Evolutionary conservation across 805 yeast species (phyloP).

Genomic region (Cyberlindnera mississippiensis): DNA sequence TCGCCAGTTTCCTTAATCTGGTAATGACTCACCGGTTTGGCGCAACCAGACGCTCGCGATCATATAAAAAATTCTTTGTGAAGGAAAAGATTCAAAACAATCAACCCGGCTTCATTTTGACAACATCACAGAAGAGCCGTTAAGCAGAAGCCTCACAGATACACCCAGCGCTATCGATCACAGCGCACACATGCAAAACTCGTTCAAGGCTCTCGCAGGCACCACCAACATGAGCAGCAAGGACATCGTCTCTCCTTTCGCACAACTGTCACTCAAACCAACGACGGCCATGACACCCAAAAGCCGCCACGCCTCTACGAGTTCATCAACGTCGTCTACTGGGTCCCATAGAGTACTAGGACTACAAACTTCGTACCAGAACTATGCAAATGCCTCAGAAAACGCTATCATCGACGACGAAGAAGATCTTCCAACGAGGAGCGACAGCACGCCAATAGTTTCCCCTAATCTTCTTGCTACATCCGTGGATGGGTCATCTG

Average conservation of each 20-base stretch:
- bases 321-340: conserved; percentile 7
- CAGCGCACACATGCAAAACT: conserved; percentile 2
- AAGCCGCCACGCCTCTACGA: conserved; percentile 9
- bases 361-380: conserved; percentile 2
- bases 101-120: no score
- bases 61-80: no score
- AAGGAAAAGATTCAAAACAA: no score
- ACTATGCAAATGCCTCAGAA: conserved; percentile 11
- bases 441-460: conserved; percentile 6
- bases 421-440: conserved; percentile 2
- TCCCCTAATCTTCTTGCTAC: conserved; percentile 26
- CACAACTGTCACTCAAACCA: conserved; percentile 10
- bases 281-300: neutral
- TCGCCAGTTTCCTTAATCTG: no score
- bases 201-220: conserved; percentile 2
- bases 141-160: no score
- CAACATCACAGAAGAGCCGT: no score
- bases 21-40: no score
- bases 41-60: no score
- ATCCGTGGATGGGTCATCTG: conserved; percentile 14
- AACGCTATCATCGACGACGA: conserved; percentile 22
- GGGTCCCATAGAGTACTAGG: conserved; percentile 4
- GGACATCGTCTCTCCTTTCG: conserved; percentile 11
- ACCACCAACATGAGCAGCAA: conserved; percentile 6
- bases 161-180: no score